phyloP scores from a whole-genome alignment of 306 rosid genomes.

The Castanea sativa region DNA sequence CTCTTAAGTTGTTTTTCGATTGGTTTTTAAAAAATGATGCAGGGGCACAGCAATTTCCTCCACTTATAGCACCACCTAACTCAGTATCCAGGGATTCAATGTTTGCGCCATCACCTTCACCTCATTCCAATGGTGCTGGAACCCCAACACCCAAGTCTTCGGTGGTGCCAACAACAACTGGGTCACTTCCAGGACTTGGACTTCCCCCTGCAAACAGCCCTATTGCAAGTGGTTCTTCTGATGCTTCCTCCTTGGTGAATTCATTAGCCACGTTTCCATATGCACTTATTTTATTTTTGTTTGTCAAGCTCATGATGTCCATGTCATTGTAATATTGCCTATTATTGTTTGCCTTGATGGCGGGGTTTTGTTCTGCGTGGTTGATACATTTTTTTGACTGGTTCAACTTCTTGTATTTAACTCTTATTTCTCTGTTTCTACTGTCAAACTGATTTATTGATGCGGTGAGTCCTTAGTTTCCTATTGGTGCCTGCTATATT shows the following conservation, averaged over 20 bases:
- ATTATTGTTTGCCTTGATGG: constrained; percentile 17
- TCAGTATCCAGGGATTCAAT: constrained; percentile 44
- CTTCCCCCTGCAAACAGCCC: constrained; percentile 71
- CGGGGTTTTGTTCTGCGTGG: constrained; percentile 24
- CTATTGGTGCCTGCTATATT: constrained; percentile 15
- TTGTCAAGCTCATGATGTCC: constrained; percentile 38
- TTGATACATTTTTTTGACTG: constrained; percentile 8
- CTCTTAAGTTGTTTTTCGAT: not conserved
- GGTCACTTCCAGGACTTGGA: constrained; percentile 57
- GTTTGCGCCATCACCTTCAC: constrained; percentile 74
- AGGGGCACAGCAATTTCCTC: constrained; percentile 78
- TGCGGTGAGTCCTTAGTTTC: constrained; percentile 26
- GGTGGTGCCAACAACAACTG: constrained; percentile 48
- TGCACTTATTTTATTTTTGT: constrained; percentile 37
- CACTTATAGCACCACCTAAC: constrained; percentile 77
- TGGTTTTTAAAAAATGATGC: constrained; percentile 31
- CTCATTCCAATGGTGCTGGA: constrained; percentile 51
- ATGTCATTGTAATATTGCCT: constrained; percentile 44
- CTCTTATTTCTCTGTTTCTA: constrained; percentile 31
- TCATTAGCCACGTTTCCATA: constrained; percentile 41
- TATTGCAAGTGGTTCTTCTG: constrained; percentile 49
- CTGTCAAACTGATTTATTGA: constrained; percentile 39
- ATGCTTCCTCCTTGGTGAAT: constrained; percentile 58
- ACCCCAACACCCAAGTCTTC: constrained; percentile 41
- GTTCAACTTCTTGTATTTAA: constrained; percentile 27